A percentile compares a stretch with the other conserved stretches of the same genome.
Conservation (phyloP, 225 moss, liverwort and hornwort species). For the Pseudoscleropodium purum region DNA sequence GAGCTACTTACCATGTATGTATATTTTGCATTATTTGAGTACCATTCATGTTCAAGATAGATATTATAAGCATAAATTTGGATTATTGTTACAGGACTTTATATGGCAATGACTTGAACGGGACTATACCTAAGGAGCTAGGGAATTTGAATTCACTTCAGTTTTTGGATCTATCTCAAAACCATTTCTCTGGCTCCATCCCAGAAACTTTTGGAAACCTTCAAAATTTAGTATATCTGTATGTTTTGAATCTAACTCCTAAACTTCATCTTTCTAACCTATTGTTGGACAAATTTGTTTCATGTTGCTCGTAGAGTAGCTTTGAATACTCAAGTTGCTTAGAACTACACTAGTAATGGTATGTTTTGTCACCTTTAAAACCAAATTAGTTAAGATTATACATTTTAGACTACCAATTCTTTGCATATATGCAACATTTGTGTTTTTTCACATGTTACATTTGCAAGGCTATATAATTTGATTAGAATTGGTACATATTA, state of each 20-base stretch:
- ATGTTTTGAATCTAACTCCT: neutral
- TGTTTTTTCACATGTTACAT: neutral
- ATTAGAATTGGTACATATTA: neutral
- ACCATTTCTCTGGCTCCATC: neutral
- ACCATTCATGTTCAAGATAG: neutral
- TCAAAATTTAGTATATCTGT: neutral
- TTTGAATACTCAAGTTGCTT: neutral
- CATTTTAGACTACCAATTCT: neutral
- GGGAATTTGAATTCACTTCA: neutral
- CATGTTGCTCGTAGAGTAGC: neutral
- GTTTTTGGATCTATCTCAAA: neutral
- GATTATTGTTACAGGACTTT: neutral
- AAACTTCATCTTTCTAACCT: neutral
- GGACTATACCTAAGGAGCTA: neutral
- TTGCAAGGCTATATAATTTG: neutral
- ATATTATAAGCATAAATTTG: neutral
- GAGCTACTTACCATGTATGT: too few relatives aligned
- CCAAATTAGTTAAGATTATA: neutral
- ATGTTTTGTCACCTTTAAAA: neutral
- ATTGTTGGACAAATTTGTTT: neutral
- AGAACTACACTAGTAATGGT: neutral
- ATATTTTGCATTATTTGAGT: neutral
- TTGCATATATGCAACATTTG: neutral
- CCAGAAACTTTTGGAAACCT: neutral
- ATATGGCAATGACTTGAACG: neutral